phyloP scores from a whole-genome alignment of 768 basidiomycete species.

The Pholiota microspora region DNA sequence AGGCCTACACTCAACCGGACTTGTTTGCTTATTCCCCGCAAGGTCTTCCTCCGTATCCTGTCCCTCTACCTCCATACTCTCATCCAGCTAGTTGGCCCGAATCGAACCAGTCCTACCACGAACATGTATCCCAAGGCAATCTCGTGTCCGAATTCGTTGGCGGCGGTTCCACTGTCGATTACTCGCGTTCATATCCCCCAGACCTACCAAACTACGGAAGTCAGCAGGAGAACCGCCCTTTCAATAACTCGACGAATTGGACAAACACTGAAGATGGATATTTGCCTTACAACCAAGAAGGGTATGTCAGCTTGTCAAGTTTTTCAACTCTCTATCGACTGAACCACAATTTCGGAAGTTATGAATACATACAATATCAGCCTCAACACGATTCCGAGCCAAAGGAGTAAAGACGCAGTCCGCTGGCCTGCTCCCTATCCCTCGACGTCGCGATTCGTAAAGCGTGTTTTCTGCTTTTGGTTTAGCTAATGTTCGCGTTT shows the following conservation, averaged over 20 bases:
- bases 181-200: neutral
- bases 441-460: neutral
- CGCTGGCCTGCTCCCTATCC: neutral
- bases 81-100: neutral
- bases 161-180: neutral
- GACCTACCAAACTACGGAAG: neutral
- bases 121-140: neutral
- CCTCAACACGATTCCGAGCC: neutral
- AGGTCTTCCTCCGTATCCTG: neutral
- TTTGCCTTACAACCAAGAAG: neutral
- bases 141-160: neutral
- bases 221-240: neutral
- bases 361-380: neutral
- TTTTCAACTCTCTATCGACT: neutral
- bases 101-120: neutral
- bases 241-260: neutral
- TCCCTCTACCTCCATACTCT: neutral
- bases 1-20: neutral
- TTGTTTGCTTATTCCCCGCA: no score
- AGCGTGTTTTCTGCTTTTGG: neutral
- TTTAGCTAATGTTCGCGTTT: neutral
- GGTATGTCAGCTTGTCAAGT: neutral
- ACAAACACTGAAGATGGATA: neutral
- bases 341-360: neutral
- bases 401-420: neutral